Base-by-base conservation (phyloP, 257 asterid species). In the Orobanche coerulescens region DNA sequence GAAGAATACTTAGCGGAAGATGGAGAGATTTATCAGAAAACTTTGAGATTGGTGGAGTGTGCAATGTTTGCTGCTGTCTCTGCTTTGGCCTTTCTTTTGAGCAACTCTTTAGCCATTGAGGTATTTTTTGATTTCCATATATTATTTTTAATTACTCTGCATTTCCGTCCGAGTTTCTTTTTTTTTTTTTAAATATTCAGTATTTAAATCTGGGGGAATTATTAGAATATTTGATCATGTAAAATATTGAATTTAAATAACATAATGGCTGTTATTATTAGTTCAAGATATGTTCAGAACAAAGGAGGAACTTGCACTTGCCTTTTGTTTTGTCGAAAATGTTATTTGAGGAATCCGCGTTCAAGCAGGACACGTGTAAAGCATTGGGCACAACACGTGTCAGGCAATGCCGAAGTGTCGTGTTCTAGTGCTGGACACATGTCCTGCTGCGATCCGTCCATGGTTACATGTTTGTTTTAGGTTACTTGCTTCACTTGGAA, bases 21-120 rank as follows among this genome's bases (percentile, higher is more conserved):
- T 65, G 96, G 98, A 6, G 81, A 79, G 73, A 94, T 93, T 71
- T 86, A 84, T 74, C 88, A 80, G 79, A 89, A 79, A 71, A 93
- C 97, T 12, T 65, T 93, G 18, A 66, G 97, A 73, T 73, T 89
- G 67, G 97, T 93, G 67, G 97, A 93, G 68, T 81, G 96, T 73
- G 88, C 99, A n/a, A 89, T 93, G 97, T 86, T 93, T 62, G 92
- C 97, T 64, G 97, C 96, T 64, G 88, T 89, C 67, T 86, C 97
- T 43, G 99, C 94, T 2, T 62, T 93, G 68, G 86, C 96, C 52
- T 89, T 86, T 86, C 84, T 89, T 3, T 82, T 93, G 84, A 89
- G 97, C 61, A 93, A 79, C 67, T 93, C 99, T 60, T 94, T 93
- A 26, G 90, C 95, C 53, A 77, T 89, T 75, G 99, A 93, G 97